Evolutionary conservation across 169 alveolate species (phyloP).

Genomic region (Prorocentrum cordatum): DNA sequence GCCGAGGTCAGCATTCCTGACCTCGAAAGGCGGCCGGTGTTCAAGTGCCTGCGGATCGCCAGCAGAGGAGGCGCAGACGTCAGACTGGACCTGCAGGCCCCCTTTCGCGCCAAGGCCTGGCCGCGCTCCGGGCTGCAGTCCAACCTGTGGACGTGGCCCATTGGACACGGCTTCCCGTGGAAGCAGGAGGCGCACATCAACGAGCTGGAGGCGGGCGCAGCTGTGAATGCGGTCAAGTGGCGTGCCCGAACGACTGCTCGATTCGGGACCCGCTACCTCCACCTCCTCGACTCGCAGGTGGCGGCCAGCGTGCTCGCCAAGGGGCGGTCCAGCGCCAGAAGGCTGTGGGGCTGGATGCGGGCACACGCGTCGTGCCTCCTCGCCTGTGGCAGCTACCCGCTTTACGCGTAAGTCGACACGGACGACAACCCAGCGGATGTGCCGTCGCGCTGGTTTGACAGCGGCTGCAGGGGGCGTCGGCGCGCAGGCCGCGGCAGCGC

Average conservation of each 20-base stretch:
- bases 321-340: neutral
- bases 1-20: no score
- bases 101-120: neutral
- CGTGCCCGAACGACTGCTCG: neutral
- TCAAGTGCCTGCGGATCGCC: neutral
- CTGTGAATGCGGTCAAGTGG: neutral
- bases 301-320: neutral
- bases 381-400: neutral
- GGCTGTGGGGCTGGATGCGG: neutral
- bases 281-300: neutral
- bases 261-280: neutral
- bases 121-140: neutral
- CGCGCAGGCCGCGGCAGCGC: no score
- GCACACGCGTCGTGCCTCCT: neutral
- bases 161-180: neutral
- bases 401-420: neutral
- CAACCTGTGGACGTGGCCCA: neutral
- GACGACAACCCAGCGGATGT: neutral
- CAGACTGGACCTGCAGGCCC: neutral
- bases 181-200: neutral
- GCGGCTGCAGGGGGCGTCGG: no score
- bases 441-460: neutral
- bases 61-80: neutral
- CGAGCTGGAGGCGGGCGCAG: neutral
- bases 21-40: no score